Percentiles rank a stretch among this genome's conserved stretches.
These are phyloP conservation scores for Vaccinium darrowii DNA, from an alignment of 148 eudicot species.

Conservation along the genomic window DNA sequence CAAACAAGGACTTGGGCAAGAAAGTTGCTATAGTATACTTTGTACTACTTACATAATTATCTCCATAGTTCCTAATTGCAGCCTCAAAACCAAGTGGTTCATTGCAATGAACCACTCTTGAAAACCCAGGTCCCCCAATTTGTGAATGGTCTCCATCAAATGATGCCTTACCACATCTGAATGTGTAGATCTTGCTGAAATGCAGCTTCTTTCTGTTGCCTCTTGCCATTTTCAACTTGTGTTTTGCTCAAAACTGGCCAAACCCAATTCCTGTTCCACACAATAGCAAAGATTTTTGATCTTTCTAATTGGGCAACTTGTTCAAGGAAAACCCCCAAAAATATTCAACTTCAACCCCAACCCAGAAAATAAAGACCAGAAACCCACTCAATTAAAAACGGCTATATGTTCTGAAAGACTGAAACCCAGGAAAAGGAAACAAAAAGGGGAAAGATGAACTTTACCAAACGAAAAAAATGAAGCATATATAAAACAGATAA, in stretches of 20 bases:
- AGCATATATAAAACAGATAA: not conserved
- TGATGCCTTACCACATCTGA: slow-evolving; percentile 58
- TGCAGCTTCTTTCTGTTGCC: slow-evolving; percentile 51
- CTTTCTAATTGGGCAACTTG: slow-evolving; percentile 16
- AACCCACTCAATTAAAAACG: not conserved
- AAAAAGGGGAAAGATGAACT: not conserved
- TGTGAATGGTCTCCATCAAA: slow-evolving; percentile 57
- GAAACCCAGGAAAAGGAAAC: not conserved
- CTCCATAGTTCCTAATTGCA: slow-evolving; percentile 38
- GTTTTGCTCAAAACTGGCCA: not conserved
- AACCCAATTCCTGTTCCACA: not conserved
- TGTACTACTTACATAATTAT: slow-evolving; percentile 80
- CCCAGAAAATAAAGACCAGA: slow-evolving; percentile 16
- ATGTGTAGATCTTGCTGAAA: slow-evolving; percentile 86
- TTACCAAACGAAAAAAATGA: not conserved
- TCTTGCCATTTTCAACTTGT: slow-evolving; percentile 21
- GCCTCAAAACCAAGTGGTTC: slow-evolving; percentile 52
- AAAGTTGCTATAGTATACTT: slow-evolving; percentile 79
- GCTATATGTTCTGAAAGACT: not conserved
- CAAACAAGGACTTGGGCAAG: slow-evolving; percentile 87
- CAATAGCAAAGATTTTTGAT: not conserved
- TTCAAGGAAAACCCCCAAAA: slow-evolving; percentile 14
- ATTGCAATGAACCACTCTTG: slow-evolving; percentile 79
- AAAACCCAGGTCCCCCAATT: slow-evolving; percentile 91
- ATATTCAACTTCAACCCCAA: not conserved